Conservation (phyloP, 2,329 filamentous ascomycete genomes). For the Fusarium stilboides region DNA sequence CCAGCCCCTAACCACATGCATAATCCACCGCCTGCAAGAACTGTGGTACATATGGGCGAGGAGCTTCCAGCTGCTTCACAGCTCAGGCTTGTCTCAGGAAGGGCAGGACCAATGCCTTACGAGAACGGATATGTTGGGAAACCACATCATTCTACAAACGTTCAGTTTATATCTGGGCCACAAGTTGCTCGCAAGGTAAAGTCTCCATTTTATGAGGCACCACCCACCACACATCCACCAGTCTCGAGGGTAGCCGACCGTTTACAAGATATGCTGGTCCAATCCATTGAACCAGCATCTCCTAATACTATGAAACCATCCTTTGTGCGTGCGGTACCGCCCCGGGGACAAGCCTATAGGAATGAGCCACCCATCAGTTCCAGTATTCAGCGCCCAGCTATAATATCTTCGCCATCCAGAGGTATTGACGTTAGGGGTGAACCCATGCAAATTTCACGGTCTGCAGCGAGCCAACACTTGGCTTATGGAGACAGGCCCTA, state of each 20-base stretch:
- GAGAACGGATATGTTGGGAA: conserved; percentile 51
- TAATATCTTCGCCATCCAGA: conserved; percentile 40
- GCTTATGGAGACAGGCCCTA: conserved; percentile 19
- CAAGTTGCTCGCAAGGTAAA: conserved; percentile 50
- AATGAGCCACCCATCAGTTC: conserved; percentile 40
- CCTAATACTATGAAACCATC: conserved; percentile 55
- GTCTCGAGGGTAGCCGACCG: conserved; percentile 31
- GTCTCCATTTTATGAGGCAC: conserved; percentile 39
- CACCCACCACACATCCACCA: conserved; percentile 43
- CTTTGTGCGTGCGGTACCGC: conserved; percentile 55
- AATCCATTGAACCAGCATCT: conserved; percentile 63
- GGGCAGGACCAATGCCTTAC: conserved; percentile 44
- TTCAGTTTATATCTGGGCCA: conserved; percentile 36
- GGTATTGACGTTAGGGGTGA: conserved; percentile 37
- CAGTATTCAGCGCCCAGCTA: conserved; percentile 42
- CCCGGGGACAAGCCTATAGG: conserved; percentile 45
- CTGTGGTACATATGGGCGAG: conserved; percentile 25
- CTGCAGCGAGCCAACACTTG: conserved; percentile 34
- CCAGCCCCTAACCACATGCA: conserved; percentile 25
- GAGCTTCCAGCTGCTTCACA: conserved; percentile 40
- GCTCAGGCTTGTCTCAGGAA: conserved; percentile 37
- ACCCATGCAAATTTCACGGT: conserved; percentile 31
- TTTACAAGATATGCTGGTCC: conserved; percentile 62
- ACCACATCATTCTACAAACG: conserved; percentile 35
- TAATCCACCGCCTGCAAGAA: conserved; percentile 17